These are phyloP conservation scores for Danielia reshetovae DNA, from an alignment of 805 yeast genomes.

Conservation along the genomic window DNA sequence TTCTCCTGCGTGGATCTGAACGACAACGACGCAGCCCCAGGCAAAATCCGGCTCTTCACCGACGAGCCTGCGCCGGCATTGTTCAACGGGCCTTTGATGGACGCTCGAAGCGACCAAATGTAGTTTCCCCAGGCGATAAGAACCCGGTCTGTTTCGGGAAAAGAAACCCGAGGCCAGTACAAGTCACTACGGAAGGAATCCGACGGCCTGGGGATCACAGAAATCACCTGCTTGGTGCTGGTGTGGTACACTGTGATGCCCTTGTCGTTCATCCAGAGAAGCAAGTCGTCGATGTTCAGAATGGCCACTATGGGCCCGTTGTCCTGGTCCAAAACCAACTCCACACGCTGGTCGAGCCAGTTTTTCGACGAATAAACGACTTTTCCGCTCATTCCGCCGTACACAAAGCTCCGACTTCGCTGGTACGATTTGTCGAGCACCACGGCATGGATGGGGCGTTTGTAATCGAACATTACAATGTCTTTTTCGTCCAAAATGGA, in stretches of 20 bases:
- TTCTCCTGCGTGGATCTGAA: constrained; percentile 44
- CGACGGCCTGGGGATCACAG: constrained; percentile 53
- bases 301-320: constrained; percentile 72
- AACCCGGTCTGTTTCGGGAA: constrained; percentile 61
- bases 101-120: constrained; percentile 63
- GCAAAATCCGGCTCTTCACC: constrained; percentile 35
- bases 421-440: constrained; percentile 70
- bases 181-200: constrained; percentile 65
- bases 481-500: constrained; percentile 59
- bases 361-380: constrained; percentile 69
- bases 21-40: constrained; percentile 53
- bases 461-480: constrained; percentile 72
- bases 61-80: constrained; percentile 18
- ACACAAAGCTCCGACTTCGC: constrained; percentile 60
- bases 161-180: constrained; percentile 75
- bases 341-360: constrained; percentile 85
- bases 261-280: constrained; percentile 79
- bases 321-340: constrained; percentile 55
- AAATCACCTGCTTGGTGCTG: constrained; percentile 44
- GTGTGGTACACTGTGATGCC: constrained; percentile 72
- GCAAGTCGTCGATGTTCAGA: constrained; percentile 55
- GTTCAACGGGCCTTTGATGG: constrained; percentile 4
- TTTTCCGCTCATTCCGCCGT: constrained; percentile 90
- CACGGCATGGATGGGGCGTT: constrained; percentile 85
- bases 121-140: constrained; percentile 80